Base-by-base conservation (phyloP, 2,329 filamentous ascomycete genomes). In the Pseudocercospora eumusae region DNA sequence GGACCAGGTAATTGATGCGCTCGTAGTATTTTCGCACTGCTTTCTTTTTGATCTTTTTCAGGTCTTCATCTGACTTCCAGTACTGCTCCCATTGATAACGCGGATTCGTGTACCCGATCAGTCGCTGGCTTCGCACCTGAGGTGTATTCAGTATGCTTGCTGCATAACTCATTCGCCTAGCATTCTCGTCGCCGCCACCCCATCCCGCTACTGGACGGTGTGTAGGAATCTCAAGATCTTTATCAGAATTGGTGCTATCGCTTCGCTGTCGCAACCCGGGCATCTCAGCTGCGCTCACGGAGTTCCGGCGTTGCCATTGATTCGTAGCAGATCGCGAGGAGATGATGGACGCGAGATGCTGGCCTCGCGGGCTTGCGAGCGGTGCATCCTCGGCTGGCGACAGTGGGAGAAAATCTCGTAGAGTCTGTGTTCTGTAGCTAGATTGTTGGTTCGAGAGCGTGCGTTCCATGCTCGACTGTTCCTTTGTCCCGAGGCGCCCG, bases 41-140 rank as follows among this genome's bases (percentile, higher is more conserved):
- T 74, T 88, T 89, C 73, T 86, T 88, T 72, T 84, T 85, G 84
- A 96, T 88, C 60, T 77, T 74, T 67, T 84, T 84, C 66, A 97
- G 80, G 73, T 96, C 84, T 27, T 89, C 88, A 28, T 92, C 87
- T 0, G 86, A 85, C 75, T 91, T 96, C 85, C 90, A 96, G 75
- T 96, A 97, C 64, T 83, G 84, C 73, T 92, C 88, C 84, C 92
- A 97, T 65, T 84, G 84, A 77, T 96, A 96, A 64, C 91, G 81
- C 18, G 91, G 90, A 74, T 95, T 97, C 68, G 86, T 91, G 70
- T 91, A 91, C 45, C 93, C 93, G 74, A 97, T 96, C 70, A 98
- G 82, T 59, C 91, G 85, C 84, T 92, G 90, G 72, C 89, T 92
- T 65, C 91, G 84, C 83, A 92, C 89, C 74, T 90, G 86, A 2